These are phyloP conservation scores for Rhynchospora pubera DNA, from an alignment of 176 grass and related monocot species.

Conservation along the genomic window DNA sequence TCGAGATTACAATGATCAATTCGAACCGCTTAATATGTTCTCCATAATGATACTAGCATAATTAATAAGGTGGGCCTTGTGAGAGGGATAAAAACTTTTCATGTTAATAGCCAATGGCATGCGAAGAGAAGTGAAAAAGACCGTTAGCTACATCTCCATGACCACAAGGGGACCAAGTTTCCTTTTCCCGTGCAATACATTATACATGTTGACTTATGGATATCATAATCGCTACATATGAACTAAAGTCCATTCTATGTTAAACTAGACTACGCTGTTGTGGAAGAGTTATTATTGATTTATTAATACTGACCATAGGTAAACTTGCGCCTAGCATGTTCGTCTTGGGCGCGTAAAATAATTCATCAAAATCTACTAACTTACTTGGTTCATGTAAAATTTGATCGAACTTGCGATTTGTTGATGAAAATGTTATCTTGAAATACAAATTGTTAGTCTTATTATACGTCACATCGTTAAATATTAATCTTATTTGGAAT, in stretches of 20 bases:
- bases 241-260: not conserved
- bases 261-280: not conserved
- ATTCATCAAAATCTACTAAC: too few species aligned
- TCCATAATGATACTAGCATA: not conserved
- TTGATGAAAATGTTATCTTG: too few species aligned
- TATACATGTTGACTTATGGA: not conserved
- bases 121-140: not conserved
- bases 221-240: not conserved
- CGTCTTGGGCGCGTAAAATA: not conserved
- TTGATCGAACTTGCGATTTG: too few species aligned
- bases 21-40: too few species aligned
- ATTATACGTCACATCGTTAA: too few species aligned
- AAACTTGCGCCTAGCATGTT: not conserved
- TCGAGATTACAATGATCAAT: too few species aligned
- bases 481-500: too few species aligned
- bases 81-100: constrained; percentile 6
- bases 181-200: not conserved
- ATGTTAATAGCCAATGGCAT: not conserved
- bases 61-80: constrained; percentile 6
- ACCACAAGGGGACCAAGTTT: not conserved
- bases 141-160: too few species aligned
- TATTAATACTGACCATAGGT: not conserved
- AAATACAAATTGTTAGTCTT: too few species aligned
- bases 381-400: too few species aligned
- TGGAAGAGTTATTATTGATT: not conserved